phyloP scores from a whole-genome alignment of 139 green algal genomes.

The Microglena sp. region DNA sequence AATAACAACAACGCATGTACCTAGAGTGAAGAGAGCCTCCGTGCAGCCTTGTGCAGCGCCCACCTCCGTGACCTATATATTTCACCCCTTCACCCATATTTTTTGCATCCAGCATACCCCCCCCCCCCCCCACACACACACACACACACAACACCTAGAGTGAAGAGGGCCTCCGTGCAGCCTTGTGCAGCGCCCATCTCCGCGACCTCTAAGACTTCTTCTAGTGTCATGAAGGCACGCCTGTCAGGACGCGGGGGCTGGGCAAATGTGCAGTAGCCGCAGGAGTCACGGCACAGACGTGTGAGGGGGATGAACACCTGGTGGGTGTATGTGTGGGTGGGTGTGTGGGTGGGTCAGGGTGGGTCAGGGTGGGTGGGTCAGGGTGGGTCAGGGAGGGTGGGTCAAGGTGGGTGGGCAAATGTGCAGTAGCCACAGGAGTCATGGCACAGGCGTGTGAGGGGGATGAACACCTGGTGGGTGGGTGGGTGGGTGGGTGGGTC shows the following conservation, averaged over 20 bases:
- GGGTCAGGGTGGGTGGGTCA: no score
- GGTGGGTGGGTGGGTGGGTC: no score
- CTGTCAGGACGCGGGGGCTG: conserved; percentile 24
- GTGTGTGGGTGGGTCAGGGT: no score
- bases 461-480: conserved; percentile 80
- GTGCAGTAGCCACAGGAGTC: conserved; percentile 83
- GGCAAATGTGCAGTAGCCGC: conserved; percentile 87
- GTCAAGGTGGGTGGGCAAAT: conserved; percentile 49
- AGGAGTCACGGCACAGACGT: conserved; percentile 60
- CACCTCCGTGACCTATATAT: neutral
- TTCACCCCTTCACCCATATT: neutral
- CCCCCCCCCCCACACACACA: neutral
- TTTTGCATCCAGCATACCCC: neutral
- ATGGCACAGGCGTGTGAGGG: conserved; percentile 67
- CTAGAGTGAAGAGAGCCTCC: neutral
- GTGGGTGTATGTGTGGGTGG: no score
- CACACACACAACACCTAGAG: conserved; percentile 46
- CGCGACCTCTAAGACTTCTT: conserved; percentile 65
- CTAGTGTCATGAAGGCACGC: conserved; percentile 67
- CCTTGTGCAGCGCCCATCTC: conserved; percentile 45
- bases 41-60: neutral
- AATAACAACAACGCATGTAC: neutral
- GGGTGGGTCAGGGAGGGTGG: no score
- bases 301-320: conserved; percentile 87
- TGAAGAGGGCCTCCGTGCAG: conserved; percentile 82